These are phyloP conservation scores for Pythium aristosporum DNA, from an alignment of 352 stramenopile genomes.

Conservation along the genomic window DNA sequence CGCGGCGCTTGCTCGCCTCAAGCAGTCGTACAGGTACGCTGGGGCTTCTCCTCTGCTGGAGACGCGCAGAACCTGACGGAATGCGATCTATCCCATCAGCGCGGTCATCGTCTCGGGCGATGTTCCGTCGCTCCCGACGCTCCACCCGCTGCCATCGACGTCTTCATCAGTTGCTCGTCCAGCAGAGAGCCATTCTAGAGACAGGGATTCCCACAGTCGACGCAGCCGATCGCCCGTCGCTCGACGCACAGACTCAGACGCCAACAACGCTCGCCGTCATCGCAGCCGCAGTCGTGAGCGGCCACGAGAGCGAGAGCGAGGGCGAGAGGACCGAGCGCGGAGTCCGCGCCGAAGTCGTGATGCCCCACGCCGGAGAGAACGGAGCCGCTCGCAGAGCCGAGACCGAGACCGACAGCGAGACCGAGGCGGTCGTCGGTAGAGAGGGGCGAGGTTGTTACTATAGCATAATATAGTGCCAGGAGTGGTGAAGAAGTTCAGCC, in stretches of 20 bases:
- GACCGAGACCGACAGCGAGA: slow-evolving; percentile 15
- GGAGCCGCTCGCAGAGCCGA: slow-evolving; percentile 22
- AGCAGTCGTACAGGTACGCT: slow-evolving; percentile 75
- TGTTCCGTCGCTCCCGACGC: neutral
- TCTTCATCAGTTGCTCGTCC: neutral
- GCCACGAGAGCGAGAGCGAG: slow-evolving; percentile 5
- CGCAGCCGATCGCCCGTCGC: slow-evolving; percentile 5
- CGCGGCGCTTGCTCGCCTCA: slow-evolving; percentile 72
- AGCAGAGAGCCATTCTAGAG: neutral
- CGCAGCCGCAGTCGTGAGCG: slow-evolving; percentile 28
- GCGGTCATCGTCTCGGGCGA: slow-evolving; percentile 22
- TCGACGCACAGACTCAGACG: slow-evolving; percentile 27
- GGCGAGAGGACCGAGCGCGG: neutral
- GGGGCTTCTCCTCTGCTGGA: neutral
- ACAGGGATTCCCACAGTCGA: neutral
- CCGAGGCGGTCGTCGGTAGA: neutral
- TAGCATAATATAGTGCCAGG: too few species aligned
- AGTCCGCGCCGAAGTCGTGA: slow-evolving; percentile 16
- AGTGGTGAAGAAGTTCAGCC: too few species aligned
- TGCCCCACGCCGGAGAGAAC: slow-evolving; percentile 1
- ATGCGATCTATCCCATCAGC: neutral
- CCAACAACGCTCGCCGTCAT: slow-evolving; percentile 7
- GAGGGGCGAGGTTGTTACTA: neutral
- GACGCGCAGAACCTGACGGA: neutral
- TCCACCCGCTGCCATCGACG: slow-evolving; percentile 3